Evolutionary conservation across 2,329 filamentous ascomycete genomes (phyloP), one percentile per base, ranked within the genome.

Genomic region (Graphilbum fragrans): DNA sequence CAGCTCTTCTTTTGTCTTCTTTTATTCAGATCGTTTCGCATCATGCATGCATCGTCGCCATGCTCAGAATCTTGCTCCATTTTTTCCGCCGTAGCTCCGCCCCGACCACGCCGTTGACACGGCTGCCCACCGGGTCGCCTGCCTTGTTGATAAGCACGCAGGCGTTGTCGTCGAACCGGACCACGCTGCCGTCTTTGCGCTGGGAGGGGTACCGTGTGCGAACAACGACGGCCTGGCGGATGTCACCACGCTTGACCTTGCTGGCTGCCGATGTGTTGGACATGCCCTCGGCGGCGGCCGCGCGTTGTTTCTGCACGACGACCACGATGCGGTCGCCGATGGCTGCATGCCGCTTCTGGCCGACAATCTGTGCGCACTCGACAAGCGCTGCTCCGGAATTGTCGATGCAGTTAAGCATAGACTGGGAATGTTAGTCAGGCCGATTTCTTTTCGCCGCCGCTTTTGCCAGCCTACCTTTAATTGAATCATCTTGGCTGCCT

Each of bases 331-430:
- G 82, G 65, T 98, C 93, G 63, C 92, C 92, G 57, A 98, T 88
- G 57, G 80, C 82, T 45, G 90, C 92, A 55, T 81, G 77, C 52
- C 79, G 71, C 69, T 95, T 94, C 68, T 90, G 92, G 57, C 86
- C 86, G 55, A 98, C 70, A 48, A 96, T 83, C 60, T 90, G 82
- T 60, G 83, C 85, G 67, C 92, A 98, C 69, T 98, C 92, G 66
- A 96, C 92, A 52, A 98, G 73, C 55, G 92, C 88, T 53, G 92
- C 92, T 60, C 92, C 92, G 50, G 92, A 96, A 72, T 95, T 98
- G 81, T 98, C 92, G 77, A 98, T 96, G 80, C 92, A 96, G 67
- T 92, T 95, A 55, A 98, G 77, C 77, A 98, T 86, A 60, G 88
- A 84, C 92, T 95, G 52, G 6, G 0, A 27, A 27, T 8, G 14